Percentiles rank a stretch among this genome's conserved stretches.
Conservation (phyloP, 345 rosid species). For the Eutrema japonicum region DNA sequence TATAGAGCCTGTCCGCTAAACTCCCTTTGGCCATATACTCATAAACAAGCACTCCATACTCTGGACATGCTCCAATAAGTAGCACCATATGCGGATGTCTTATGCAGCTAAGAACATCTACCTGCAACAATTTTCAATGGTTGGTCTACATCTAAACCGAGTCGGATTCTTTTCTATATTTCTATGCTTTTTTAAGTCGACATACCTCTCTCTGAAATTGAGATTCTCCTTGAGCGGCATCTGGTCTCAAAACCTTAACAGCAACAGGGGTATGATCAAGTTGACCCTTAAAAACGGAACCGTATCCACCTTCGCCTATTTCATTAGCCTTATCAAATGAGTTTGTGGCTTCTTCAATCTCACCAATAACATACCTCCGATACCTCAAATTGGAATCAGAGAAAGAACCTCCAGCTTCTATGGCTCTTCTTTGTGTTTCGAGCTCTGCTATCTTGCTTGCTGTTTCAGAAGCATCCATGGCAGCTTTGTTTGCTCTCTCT, state of each 20-base stretch:
- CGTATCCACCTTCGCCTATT: slow-evolving; percentile 98
- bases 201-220: slow-evolving; percentile 92
- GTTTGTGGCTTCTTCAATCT: slow-evolving; percentile 80
- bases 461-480: slow-evolving; percentile 70
- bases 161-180: background rate
- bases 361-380: slow-evolving; percentile 74
- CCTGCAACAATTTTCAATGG: slow-evolving; percentile 46
- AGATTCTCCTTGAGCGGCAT: slow-evolving; percentile 92
- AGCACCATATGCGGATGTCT: slow-evolving; percentile 98
- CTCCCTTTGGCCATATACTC: slow-evolving; percentile 95
- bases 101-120: slow-evolving; percentile 86
- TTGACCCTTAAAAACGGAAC: slow-evolving; percentile 79
- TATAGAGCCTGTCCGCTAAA: slow-evolving; percentile 74
- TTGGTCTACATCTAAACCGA: slow-evolving; percentile 10
- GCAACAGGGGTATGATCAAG: slow-evolving; percentile 91
- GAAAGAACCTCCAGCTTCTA: slow-evolving; percentile 46
- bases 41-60: slow-evolving; percentile 81
- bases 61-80: slow-evolving; percentile 94
- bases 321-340: slow-evolving; percentile 54
- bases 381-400: slow-evolving; percentile 51
- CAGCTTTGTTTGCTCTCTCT: slow-evolving; percentile 70
- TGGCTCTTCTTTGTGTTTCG: slow-evolving; percentile 61
- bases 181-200: background rate
- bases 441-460: slow-evolving; percentile 62
- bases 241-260: slow-evolving; percentile 85